Evolutionary conservation across 1,284 basidiomycete species (phyloP).

Genomic region (Lignosus rhinocerotis): DNA sequence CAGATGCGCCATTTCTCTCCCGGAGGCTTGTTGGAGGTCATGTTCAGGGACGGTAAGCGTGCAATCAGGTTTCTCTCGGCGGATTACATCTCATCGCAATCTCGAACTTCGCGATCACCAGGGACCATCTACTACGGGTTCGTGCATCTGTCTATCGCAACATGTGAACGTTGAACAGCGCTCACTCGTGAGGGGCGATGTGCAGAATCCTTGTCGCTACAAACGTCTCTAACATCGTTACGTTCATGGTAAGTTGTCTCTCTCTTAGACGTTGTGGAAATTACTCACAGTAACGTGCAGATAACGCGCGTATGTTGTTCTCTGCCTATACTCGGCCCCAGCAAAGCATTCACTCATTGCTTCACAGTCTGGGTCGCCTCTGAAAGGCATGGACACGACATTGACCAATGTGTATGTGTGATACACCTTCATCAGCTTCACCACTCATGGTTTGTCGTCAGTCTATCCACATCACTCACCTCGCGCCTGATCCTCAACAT

Average conservation of each 20-base stretch:
- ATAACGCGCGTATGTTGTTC: slow-evolving; percentile 7
- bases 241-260: slow-evolving; percentile 22
- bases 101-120: neutral
- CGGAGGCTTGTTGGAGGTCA: slow-evolving; percentile 16
- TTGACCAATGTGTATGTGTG: slow-evolving; percentile 29
- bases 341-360: neutral
- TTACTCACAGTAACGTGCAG: neutral
- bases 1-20: slow-evolving; percentile 13
- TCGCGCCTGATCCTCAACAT: slow-evolving; percentile 23
- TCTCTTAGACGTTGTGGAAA: no score
- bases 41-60: slow-evolving; percentile 23
- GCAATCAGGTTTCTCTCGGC: neutral
- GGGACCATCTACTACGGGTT: slow-evolving; percentile 16
- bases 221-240: slow-evolving; percentile 27
- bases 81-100: neutral
- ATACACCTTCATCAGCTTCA: neutral
- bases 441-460: neutral
- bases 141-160: neutral
- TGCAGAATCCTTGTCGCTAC: slow-evolving; percentile 23
- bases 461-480: slow-evolving; percentile 19
- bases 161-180: neutral
- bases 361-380: slow-evolving; percentile 9
- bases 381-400: slow-evolving; percentile 18
- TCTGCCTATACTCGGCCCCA: neutral
- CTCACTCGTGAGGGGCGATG: neutral